These are phyloP conservation scores for Tricholoma terreum DNA, from an alignment of 768 basidiomycete species.

Conservation along the genomic window DNA sequence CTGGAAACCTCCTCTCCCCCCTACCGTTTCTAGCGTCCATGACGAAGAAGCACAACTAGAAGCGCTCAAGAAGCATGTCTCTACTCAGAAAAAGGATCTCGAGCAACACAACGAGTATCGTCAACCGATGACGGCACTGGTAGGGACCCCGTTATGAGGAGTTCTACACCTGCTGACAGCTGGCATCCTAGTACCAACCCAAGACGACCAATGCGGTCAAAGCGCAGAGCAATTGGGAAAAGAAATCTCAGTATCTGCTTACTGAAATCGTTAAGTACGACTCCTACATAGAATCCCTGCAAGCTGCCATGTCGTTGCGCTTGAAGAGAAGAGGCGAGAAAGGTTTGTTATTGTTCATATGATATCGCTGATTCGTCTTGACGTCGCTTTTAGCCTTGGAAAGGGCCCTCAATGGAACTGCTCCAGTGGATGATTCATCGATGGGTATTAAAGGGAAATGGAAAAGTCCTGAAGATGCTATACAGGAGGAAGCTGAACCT, in stretches of 20 bases:
- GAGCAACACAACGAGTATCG: slow-evolving; percentile 81
- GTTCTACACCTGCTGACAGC: slow-evolving; percentile 13
- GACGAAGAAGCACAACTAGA: slow-evolving; percentile 95
- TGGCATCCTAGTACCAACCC: slow-evolving; percentile 64
- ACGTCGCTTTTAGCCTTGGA: slow-evolving; percentile 26
- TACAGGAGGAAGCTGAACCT: slow-evolving; percentile 33
- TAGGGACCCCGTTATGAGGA: slow-evolving; percentile 28
- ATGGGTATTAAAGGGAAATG: slow-evolving; percentile 24
- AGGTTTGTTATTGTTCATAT: slow-evolving; percentile 27
- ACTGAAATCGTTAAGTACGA: slow-evolving; percentile 95
- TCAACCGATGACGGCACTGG: slow-evolving; percentile 78
- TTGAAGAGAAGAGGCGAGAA: slow-evolving; percentile 91
- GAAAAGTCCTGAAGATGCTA: slow-evolving; percentile 32
- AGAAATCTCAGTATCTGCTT: slow-evolving; percentile 83
- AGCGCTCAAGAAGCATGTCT: slow-evolving; percentile 79
- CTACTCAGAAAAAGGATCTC: slow-evolving; percentile 71
- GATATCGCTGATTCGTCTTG: background rate
- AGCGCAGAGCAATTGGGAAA: slow-evolving; percentile 89
- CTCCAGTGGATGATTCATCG: slow-evolving; percentile 25
- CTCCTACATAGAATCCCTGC: slow-evolving; percentile 89
- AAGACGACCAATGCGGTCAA: slow-evolving; percentile 71
- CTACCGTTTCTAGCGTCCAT: slow-evolving; percentile 77
- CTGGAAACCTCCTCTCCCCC: slow-evolving; percentile 90
- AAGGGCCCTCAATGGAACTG: slow-evolving; percentile 30
- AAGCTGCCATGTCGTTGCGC: slow-evolving; percentile 77